These are phyloP conservation scores for Mortierella alpina DNA, from an alignment of 192 early-diverging fungal species.

Conservation along the genomic window DNA sequence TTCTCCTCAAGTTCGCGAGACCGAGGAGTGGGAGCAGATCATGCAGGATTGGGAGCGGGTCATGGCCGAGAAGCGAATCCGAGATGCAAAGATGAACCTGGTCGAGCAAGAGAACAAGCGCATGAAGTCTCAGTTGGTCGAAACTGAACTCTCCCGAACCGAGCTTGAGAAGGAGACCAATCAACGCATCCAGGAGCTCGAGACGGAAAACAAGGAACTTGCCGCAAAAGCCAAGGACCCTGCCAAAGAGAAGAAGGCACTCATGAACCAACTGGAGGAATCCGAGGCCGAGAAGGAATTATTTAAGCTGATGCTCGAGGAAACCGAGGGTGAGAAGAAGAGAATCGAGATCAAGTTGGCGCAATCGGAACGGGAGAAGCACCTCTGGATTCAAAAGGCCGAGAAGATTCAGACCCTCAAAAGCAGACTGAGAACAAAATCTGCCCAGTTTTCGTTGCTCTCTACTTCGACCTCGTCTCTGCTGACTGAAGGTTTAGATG, in stretches of 20 bases:
- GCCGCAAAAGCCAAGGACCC: conserved; percentile 36
- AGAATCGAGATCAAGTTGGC: conserved; percentile 26
- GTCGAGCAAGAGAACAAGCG: conserved; percentile 54
- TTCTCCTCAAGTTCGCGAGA: conserved; percentile 44
- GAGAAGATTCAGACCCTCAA: conserved; percentile 38
- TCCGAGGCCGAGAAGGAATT: conserved; percentile 48
- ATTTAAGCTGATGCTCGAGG: conserved; percentile 53
- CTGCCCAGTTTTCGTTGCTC: conserved; percentile 39
- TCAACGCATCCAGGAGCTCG: conserved; percentile 22
- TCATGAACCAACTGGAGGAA: conserved; percentile 45
- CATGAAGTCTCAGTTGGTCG: conserved; percentile 39
- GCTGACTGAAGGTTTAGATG: conserved; percentile 37
- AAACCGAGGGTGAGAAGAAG: conserved; percentile 53
- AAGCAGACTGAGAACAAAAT: conserved; percentile 33
- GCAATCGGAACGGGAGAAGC: conserved; percentile 34
- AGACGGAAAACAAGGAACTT: conserved; percentile 42
- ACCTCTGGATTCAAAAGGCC: conserved; percentile 28
- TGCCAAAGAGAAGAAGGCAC: conserved; percentile 41
- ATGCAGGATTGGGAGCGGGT: conserved; percentile 56
- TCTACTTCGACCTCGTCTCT: conserved; percentile 42
- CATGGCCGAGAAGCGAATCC: conserved; percentile 54
- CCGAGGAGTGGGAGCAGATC: conserved; percentile 51
- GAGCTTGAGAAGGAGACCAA: conserved; percentile 46
- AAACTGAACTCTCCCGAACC: conserved; percentile 16
- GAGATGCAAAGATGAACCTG: conserved; percentile 46